phyloP scores from a whole-genome alignment of 176 grass and related monocot species.

The Zoysia japonica region DNA sequence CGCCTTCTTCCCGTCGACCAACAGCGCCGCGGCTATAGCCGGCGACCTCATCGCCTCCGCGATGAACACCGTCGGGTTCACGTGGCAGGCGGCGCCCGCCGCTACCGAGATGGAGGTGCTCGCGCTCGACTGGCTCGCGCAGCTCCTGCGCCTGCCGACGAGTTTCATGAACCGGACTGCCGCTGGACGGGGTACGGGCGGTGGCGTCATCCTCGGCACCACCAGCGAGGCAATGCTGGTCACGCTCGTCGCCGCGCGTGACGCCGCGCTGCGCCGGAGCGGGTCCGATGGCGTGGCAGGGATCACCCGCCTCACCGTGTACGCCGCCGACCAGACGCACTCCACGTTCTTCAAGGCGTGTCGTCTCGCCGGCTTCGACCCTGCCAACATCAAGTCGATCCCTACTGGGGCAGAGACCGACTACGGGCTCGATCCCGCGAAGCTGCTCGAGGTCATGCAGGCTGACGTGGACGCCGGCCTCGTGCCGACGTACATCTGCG shows the following conservation, averaged over 20 bases:
- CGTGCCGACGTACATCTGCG: constrained; percentile 53
- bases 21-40: constrained; percentile 54
- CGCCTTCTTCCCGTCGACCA: constrained; percentile 56
- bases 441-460: constrained; percentile 31
- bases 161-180: constrained; percentile 33
- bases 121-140: constrained; percentile 56
- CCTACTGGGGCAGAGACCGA: constrained; percentile 1
- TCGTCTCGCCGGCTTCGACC: constrained; percentile 43
- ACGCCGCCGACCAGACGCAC: constrained; percentile 59
- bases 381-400: constrained; percentile 31
- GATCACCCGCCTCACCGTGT: constrained; percentile 21
- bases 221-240: constrained; percentile 60
- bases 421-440: constrained; percentile 39
- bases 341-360: constrained; percentile 63
- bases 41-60: constrained; percentile 64
- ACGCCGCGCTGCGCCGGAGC: constrained; percentile 17
- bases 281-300: background rate
- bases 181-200: constrained; percentile 23
- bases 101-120: constrained; percentile 59
- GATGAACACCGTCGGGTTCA: constrained; percentile 58
- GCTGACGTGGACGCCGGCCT: constrained; percentile 43
- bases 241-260: constrained; percentile 51
- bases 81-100: constrained; percentile 50
- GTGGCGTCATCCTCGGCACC: constrained; percentile 37
- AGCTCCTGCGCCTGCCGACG: constrained; percentile 36